Conservation (phyloP, 2,329 filamentous ascomycete genomes). For the Cladophialophora chaetospira region DNA sequence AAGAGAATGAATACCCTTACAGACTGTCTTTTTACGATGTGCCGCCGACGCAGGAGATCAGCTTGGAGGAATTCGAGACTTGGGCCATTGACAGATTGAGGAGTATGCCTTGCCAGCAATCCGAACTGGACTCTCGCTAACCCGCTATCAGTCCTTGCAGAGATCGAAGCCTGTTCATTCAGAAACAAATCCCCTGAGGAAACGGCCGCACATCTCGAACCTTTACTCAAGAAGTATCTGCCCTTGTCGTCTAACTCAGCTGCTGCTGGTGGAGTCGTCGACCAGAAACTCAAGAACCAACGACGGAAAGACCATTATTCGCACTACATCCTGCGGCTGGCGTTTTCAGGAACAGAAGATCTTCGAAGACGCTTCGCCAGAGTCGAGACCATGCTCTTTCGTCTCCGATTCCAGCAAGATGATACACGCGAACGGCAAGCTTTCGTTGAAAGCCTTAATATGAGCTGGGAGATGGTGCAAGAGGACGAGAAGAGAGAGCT, state of each 20-base stretch:
- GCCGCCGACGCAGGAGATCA: conserved; percentile 90
- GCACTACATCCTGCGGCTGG: conserved; percentile 92
- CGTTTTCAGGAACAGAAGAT: conserved; percentile 90
- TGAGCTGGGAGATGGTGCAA: conserved; percentile 81
- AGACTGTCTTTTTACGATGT: conserved; percentile 89
- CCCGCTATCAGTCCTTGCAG: conserved; percentile 40
- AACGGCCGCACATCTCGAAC: conserved; percentile 79
- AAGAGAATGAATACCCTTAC: conserved; percentile 76
- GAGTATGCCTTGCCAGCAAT: conserved; percentile 53
- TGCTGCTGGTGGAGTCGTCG: conserved; percentile 50
- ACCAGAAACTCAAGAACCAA: conserved; percentile 64
- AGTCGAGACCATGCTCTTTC: conserved; percentile 87
- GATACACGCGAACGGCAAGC: conserved; percentile 69
- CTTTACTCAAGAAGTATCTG: conserved; percentile 83
- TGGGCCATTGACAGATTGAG: conserved; percentile 94
- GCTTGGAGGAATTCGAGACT: conserved; percentile 95
- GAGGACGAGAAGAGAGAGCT: conserved; percentile 77
- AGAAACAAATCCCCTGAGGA: conserved; percentile 85
- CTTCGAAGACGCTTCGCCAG: conserved; percentile 81
- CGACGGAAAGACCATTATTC: conserved; percentile 95
- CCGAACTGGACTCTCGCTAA: conserved; percentile 16
- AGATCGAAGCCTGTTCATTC: conserved; percentile 88
- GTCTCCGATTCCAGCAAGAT: conserved; percentile 76
- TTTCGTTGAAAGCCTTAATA: conserved; percentile 74
- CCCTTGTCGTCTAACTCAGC: conserved; percentile 77